Conservation (phyloP, 1,139 yeast species). For the Pichia sp. region DNA sequence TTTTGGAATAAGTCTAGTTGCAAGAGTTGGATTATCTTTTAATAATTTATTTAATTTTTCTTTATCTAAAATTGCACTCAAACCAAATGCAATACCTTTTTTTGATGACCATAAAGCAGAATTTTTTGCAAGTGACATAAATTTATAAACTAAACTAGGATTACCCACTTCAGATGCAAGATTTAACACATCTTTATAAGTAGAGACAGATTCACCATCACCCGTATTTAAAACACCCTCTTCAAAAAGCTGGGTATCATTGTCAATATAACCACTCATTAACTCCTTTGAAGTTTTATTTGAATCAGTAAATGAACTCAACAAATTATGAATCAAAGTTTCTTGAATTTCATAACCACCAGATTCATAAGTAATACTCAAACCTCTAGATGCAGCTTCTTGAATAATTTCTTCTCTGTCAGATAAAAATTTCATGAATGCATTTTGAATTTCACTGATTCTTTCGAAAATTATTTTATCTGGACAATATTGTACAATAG, state of each 20-base stretch:
- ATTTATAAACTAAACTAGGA: conserved; percentile 87
- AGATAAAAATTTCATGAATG: conserved; percentile 62
- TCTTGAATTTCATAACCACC: conserved; percentile 69
- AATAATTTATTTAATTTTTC: conserved; percentile 65
- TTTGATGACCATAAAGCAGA: conserved; percentile 90
- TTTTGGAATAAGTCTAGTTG: conserved; percentile 68
- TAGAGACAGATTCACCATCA: conserved; percentile 73
- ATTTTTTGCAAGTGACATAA: conserved; percentile 86
- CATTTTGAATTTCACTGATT: conserved; percentile 55
- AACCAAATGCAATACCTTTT: conserved; percentile 90
- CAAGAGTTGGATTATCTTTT: conserved; percentile 44
- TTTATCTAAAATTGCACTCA: conserved; percentile 78
- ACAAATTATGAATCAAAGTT: conserved; percentile 64
- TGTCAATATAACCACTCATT: conserved; percentile 64
- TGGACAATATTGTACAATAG: conserved; percentile 71
- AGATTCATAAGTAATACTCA: conserved; percentile 72
- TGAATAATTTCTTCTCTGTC: conserved; percentile 82
- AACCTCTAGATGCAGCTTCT: conserved; percentile 87
- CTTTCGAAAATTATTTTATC: conserved; percentile 38
- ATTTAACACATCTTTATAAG: conserved; percentile 78
- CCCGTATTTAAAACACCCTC: conserved; percentile 74
- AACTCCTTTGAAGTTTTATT: conserved; percentile 40
- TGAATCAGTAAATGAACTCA: conserved; percentile 73
- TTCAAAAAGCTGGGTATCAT: conserved; percentile 80
- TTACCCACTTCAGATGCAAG: conserved; percentile 94